Conservation (phyloP, 164 flowering plant genomes). For the Vitis vinifera region ASM3070453v1 NC_081811.1:20554501-20555000, state of each 20-base stretch:
- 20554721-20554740: conserved; percentile 40
- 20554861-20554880: conserved; percentile 30
- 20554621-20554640: conserved; percentile 32
- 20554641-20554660: conserved; percentile 38
- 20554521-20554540: conserved; percentile 35
- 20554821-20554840: conserved; percentile 49
- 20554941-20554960: conserved; percentile 13
- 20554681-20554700: conserved; percentile 31
- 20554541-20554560: conserved; percentile 51
- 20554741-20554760: conserved; percentile 35
- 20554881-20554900: conserved; percentile 31
- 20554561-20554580: conserved; percentile 42
- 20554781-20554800: conserved; percentile 40
- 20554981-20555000: conserved; percentile 23
- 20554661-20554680: conserved; percentile 37
- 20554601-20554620: conserved; percentile 30
- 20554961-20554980: conserved; percentile 29
- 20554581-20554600: conserved; percentile 47
- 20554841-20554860: conserved; percentile 40
- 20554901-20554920: conserved; percentile 45
- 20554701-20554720: conserved; percentile 47
- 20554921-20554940: conserved; percentile 25
- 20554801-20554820: conserved; percentile 48
- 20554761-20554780: conserved; percentile 30
- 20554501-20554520: conserved; percentile 23